phyloP scores from a whole-genome alignment of 371 early-diverging fungal species.

The Mortierella sp. region DNA sequence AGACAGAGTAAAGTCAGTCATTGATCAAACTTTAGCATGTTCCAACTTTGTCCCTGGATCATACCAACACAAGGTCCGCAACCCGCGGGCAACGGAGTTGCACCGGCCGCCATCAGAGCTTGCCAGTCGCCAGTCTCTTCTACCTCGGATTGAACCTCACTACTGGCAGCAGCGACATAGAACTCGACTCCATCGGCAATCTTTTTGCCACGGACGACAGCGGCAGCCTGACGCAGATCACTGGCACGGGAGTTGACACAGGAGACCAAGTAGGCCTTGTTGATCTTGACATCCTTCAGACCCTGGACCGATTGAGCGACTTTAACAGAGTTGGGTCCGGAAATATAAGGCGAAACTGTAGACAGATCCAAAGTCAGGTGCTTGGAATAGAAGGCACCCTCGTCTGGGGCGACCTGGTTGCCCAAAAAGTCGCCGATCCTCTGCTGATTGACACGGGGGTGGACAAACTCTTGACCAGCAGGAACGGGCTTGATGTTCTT shows the following conservation, averaged over 20 bases:
- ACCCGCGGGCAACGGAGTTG: constrained; percentile 90
- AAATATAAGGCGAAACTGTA: constrained; percentile 87
- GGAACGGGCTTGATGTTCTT: constrained; percentile 57
- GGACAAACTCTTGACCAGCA: constrained; percentile 59
- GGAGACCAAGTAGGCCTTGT: constrained; percentile 96
- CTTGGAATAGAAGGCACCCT: constrained; percentile 85
- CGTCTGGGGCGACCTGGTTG: constrained; percentile 68
- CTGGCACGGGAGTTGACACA: constrained; percentile 92
- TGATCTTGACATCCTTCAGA: constrained; percentile 80
- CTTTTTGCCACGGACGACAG: constrained; percentile 77
- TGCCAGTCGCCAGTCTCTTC: constrained; percentile 91
- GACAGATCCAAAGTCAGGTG: constrained; percentile 87
- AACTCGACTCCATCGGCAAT: constrained; percentile 91
- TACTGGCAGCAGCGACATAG: constrained; percentile 94
- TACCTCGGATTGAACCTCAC: constrained; percentile 89
- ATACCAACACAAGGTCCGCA: constrained; percentile 96
- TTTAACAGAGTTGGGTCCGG: constrained; percentile 96
- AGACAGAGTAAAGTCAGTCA: neutral
- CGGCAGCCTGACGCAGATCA: constrained; percentile 91
- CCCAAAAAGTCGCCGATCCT: constrained; percentile 66
- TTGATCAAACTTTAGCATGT: no score
- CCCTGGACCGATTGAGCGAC: constrained; percentile 80
- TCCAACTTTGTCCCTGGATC: no score
- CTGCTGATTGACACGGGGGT: constrained; percentile 79
- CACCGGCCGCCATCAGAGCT: constrained; percentile 87